Percentiles rank a stretch among this genome's conserved stretches.
Conservation (phyloP, 192 early-diverging fungal species). For the Rhizophagus prolifer region DNA sequence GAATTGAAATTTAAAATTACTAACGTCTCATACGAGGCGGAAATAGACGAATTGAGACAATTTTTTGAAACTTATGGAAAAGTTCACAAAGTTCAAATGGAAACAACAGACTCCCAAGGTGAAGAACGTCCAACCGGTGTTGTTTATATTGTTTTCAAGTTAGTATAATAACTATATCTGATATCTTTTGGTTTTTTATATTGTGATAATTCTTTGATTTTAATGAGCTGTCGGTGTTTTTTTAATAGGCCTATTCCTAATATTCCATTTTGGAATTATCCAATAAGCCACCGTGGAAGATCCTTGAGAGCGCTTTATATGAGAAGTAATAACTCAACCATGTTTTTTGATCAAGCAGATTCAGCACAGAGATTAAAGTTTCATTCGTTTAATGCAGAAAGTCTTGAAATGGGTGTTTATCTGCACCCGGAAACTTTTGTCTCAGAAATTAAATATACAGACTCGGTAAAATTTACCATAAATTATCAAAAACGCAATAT, state of each 20-base stretch:
- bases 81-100: slow-evolving; percentile 31
- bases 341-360: background rate
- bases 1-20: no score
- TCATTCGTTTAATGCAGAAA: background rate
- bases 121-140: slow-evolving; percentile 3
- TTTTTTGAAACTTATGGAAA: slow-evolving; percentile 27
- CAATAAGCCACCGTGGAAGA: slow-evolving; percentile 30
- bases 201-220: background rate
- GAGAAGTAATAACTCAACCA: no score
- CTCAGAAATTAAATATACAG: slow-evolving; percentile 17
- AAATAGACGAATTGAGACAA: no score
- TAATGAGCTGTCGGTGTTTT: background rate
- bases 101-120: background rate
- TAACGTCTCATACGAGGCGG: no score
- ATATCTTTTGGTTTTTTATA: slow-evolving; percentile 5
- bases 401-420: slow-evolving; percentile 33
- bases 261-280: slow-evolving; percentile 4
- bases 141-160: slow-evolving; percentile 27
- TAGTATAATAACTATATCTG: background rate
- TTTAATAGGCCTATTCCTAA: background rate
- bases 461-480: slow-evolving; percentile 21
- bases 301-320: slow-evolving; percentile 21
- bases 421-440: slow-evolving; percentile 27
- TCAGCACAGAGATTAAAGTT: background rate
- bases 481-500: slow-evolving; percentile 33